phyloP scores from a whole-genome alignment of 2,329 filamentous ascomycete genomes.

The Cordyceps pruinosa region DNA sequence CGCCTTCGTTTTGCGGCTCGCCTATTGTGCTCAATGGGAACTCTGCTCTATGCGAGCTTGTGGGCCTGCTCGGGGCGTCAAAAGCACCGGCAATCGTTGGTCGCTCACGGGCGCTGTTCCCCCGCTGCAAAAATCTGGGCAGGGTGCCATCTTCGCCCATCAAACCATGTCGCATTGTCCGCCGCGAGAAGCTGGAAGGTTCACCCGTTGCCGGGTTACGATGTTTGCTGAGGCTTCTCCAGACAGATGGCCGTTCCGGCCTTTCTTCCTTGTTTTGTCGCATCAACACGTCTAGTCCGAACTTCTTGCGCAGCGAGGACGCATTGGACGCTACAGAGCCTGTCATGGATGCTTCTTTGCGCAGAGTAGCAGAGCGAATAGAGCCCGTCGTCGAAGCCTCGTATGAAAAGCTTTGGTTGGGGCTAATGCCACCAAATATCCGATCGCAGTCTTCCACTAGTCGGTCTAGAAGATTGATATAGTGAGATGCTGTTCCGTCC shows the following conservation, averaged over 20 bases:
- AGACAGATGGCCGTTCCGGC: conserved; percentile 68
- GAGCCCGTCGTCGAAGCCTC: conserved; percentile 48
- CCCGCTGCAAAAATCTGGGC: conserved; percentile 29
- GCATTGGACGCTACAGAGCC: conserved; percentile 79
- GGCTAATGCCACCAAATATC: conserved; percentile 64
- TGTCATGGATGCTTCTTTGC: conserved; percentile 51
- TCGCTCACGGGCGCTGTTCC: conserved; percentile 52
- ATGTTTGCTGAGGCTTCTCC: conserved; percentile 84
- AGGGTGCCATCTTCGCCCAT: conserved; percentile 65
- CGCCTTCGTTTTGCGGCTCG: conserved; percentile 43
- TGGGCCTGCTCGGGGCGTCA: conserved; percentile 49
- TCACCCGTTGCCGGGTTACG: conserved; percentile 55
- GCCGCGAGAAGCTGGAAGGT: conserved; percentile 58
- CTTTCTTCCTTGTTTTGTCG: conserved; percentile 72
- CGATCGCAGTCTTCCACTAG: conserved; percentile 84
- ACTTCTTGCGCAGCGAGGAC: conserved; percentile 76
- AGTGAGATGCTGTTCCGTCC: conserved; percentile 69
- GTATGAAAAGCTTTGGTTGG: conserved; percentile 34
- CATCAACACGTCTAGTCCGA: conserved; percentile 70
- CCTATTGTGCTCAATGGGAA: conserved; percentile 53
- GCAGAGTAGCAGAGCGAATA: conserved; percentile 46
- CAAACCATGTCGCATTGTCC: conserved; percentile 60
- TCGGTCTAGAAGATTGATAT: conserved; percentile 81
- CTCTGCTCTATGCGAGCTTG: conserved; percentile 50
- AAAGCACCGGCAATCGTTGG: conserved; percentile 57